Conservation (phyloP, 78 protist genomes). For the Chrysochromulina parva region DNA sequence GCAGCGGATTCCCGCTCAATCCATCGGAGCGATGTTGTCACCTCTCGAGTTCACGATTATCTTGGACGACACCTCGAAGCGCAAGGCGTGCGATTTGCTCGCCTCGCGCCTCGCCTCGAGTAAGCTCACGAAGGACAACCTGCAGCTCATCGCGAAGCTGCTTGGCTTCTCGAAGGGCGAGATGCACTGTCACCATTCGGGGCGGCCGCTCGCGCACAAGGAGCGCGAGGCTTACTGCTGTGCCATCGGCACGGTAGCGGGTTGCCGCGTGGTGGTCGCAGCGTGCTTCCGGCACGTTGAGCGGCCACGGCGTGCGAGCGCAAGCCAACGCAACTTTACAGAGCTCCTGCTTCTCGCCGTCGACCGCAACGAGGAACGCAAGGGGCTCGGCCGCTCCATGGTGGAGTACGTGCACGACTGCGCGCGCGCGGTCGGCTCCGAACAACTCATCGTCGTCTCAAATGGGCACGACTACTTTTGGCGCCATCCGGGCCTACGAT, state of each 20-base stretch:
- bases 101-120: too few species aligned
- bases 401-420: background rate
- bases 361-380: background rate
- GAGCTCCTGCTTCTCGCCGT: slow-evolving; percentile 21
- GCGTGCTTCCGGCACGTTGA: background rate
- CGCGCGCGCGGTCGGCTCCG: background rate
- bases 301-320: background rate
- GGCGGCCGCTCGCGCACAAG: too few species aligned
- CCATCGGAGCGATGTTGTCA: too few species aligned
- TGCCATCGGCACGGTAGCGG: background rate
- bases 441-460: background rate
- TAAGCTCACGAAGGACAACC: too few species aligned
- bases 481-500: background rate
- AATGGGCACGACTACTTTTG: background rate
- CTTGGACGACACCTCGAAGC: too few species aligned
- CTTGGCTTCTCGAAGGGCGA: too few species aligned
- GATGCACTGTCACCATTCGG: too few species aligned
- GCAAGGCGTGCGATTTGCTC: too few species aligned
- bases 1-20: too few species aligned
- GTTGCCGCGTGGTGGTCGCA: background rate
- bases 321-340: background rate
- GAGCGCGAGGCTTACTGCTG: background rate
- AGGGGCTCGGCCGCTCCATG: background rate
- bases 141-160: too few species aligned
- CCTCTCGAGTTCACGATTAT: too few species aligned